Base-by-base conservation (phyloP, 805 yeast genomes). In the Candida saitoana region DNA sequence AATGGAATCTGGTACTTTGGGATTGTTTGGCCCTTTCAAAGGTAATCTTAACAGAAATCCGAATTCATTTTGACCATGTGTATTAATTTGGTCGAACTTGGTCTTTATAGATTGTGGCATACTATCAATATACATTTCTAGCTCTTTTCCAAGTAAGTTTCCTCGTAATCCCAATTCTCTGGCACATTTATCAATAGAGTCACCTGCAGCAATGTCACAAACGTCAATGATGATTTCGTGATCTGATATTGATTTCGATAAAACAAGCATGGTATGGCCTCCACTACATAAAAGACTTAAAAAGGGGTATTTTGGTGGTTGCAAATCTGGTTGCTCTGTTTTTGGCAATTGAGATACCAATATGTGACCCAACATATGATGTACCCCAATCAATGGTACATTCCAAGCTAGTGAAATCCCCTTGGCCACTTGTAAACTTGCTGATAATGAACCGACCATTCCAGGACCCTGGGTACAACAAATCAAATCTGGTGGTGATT, bases 401-500 rank as follows among this genome's bases (percentile, higher is more conserved):
- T 74, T 60, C 84, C 88, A 84, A 0, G 90, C 97, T 0, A 84
- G 64, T 1, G 89, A 67, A 9, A 93, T 65, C 0, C 98, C 99
- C 52, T 87, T 84, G 0, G 95, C 96, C 32, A 87, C 63, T 54
- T 86, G 93, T 18, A 85, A 68, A 1, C 97, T 95, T 0, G 87
- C 83, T 7, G 87, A 75, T 11, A 93, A 67, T 0, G 95, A 84
- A 0, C 97, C 96, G 6, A 81, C 77, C 96, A 93, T 88, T 0
- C 99, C 99, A 0, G 99, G 99, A 0, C 99, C 99, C 49, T 96
- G 67, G 0, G 99, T 93, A 3, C 84, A 96, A 59, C 96, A 85
- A 1, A 93, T 75, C 36, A 93, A 57, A 56, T 87, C 96, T 0
- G 89, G 87, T 0, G 69, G 67, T 19, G 49, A 52, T 0, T 17